These are phyloP conservation scores for Kodamaea kakaduensis DNA, from an alignment of 805 yeast genomes.

Conservation along the genomic window DNA sequence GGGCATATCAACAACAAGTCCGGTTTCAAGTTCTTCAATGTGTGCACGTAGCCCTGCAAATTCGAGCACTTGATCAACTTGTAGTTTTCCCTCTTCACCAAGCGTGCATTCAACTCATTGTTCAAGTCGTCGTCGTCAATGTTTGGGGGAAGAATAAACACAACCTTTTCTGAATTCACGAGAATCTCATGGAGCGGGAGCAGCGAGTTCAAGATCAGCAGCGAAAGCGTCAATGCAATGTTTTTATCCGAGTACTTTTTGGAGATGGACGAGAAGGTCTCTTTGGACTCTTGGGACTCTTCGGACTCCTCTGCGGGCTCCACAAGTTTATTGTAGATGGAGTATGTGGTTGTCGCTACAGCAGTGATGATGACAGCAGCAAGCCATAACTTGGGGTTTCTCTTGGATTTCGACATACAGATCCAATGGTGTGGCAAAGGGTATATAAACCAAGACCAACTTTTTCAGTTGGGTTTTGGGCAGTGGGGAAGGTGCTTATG, in stretches of 20 bases:
- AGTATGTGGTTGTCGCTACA: conserved; percentile 30
- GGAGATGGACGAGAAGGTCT: conserved; percentile 8
- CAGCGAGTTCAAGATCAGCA: conserved; percentile 34
- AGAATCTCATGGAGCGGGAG: conserved; percentile 39
- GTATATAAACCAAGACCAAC: background rate
- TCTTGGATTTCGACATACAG: conserved; percentile 5
- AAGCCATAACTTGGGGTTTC: conserved; percentile 18
- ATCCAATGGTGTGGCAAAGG: background rate
- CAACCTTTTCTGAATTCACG: conserved; percentile 34
- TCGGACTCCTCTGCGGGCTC: conserved; percentile 4
- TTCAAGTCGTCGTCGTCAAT: conserved; percentile 35
- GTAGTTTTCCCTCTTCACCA: conserved; percentile 23
- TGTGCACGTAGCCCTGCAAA: conserved; percentile 37
- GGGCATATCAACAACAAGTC: conserved; percentile 39
- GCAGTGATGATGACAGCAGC: conserved; percentile 36
- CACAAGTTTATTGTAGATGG: conserved; percentile 19
- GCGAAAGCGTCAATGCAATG: conserved; percentile 40
- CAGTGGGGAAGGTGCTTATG: no score
- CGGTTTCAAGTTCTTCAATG: conserved; percentile 38
- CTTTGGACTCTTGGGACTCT: conserved; percentile 2
- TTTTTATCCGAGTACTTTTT: conserved; percentile 27
- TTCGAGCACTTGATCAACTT: conserved; percentile 38
- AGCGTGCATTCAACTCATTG: conserved; percentile 10
- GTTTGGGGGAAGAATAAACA: conserved; percentile 43
- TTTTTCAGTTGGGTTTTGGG: background rate